A percentile compares a stretch with the other conserved stretches of the same genome.
Evolutionary conservation across 345 rosid species (phyloP).

Genomic region (Ailanthus altissimus): DNA sequence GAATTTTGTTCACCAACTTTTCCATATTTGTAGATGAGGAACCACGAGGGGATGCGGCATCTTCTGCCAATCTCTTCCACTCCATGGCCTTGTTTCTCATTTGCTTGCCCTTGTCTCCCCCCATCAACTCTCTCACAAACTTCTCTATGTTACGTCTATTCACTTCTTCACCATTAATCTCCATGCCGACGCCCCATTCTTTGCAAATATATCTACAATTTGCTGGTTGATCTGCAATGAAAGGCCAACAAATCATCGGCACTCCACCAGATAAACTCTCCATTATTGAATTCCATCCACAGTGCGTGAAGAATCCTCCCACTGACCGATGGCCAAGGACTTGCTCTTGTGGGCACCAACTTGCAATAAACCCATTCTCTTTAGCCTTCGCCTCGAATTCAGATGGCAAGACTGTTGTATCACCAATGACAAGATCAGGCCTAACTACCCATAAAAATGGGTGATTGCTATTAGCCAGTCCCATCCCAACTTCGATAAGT

Average conservation of each 20-base stretch:
- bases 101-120: neutral
- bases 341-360: slow-evolving; percentile 2
- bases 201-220: neutral
- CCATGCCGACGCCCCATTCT: neutral
- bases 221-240: neutral
- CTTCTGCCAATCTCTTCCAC: neutral
- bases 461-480: slow-evolving; percentile 1
- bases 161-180: neutral
- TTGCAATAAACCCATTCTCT: neutral
- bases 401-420: neutral
- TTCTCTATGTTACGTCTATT: neutral
- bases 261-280: neutral
- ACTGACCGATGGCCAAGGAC: neutral
- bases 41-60: neutral
- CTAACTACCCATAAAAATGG: slow-evolving; percentile 9
- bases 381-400: neutral
- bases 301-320: neutral
- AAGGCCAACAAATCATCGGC: neutral
- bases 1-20: neutral
- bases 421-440: neutral
- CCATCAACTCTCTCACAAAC: neutral
- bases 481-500: slow-evolving; percentile 1
- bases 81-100: neutral
- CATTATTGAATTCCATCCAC: neutral
- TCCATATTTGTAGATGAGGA: neutral